These are phyloP conservation scores for Ogataea hybrid DNA, from an alignment of 1,139 yeast genomes.

Conservation along the genomic window DNA sequence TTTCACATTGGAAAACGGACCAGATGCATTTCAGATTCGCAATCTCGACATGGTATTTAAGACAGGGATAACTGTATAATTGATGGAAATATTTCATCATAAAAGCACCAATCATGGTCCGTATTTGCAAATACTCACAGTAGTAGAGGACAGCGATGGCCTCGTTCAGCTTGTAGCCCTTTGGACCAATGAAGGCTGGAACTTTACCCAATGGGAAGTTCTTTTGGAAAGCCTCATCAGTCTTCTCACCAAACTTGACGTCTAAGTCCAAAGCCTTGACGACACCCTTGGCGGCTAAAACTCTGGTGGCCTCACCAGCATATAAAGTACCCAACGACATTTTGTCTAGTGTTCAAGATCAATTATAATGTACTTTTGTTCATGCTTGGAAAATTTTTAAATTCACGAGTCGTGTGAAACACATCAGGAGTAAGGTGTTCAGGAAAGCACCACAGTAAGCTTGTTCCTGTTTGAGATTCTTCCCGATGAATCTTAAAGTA, in stretches of 20 bases:
- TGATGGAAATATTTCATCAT: slow-evolving; percentile 59
- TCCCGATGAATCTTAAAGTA: slow-evolving; percentile 1
- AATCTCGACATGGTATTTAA: slow-evolving; percentile 77
- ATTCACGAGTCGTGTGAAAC: slow-evolving; percentile 4
- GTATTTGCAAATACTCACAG: slow-evolving; percentile 31
- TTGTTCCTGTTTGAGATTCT: neutral
- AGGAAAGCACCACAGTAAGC: neutral
- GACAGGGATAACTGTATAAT: slow-evolving; percentile 89
- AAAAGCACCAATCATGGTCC: slow-evolving; percentile 1
- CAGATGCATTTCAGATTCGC: slow-evolving; percentile 39
- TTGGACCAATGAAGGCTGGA: slow-evolving; percentile 79
- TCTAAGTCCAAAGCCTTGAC: slow-evolving; percentile 74
- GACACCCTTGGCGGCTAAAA: slow-evolving; percentile 57
- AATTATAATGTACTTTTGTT: slow-evolving; percentile 2
- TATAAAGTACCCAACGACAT: slow-evolving; percentile 74
- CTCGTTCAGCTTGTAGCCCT: slow-evolving; percentile 80
- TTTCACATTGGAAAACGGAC: neutral
- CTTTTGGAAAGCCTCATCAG: slow-evolving; percentile 45
- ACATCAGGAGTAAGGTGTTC: slow-evolving; percentile 9
- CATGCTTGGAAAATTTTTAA: slow-evolving; percentile 12
- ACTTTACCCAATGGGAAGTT: slow-evolving; percentile 70
- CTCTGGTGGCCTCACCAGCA: slow-evolving; percentile 48
- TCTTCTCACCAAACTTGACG: slow-evolving; percentile 36
- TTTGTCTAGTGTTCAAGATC: slow-evolving; percentile 8
- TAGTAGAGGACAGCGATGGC: slow-evolving; percentile 65